Conservation (phyloP, 225 moss, liverwort and hornwort species). For the Neckera pumila region DNA sequence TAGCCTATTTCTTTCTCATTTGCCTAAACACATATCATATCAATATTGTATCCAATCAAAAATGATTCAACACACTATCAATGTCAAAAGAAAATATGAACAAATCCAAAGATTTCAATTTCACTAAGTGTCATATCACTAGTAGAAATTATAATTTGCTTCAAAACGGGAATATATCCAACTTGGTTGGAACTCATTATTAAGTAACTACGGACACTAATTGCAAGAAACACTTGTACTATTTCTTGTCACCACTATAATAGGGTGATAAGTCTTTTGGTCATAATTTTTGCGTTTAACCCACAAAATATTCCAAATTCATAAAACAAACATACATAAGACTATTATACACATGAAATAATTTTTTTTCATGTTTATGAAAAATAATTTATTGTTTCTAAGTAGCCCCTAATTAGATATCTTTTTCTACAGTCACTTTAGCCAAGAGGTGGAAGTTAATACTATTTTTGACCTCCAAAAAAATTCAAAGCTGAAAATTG, state of each 20-base stretch:
- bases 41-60: background rate
- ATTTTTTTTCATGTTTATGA: background rate
- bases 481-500: background rate
- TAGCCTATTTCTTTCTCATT: constrained; percentile 43
- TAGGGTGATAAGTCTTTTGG: accelerated
- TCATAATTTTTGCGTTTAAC: background rate
- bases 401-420: background rate
- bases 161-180: background rate
- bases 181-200: no score
- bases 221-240: background rate
- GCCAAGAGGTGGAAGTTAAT: no score
- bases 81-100: background rate
- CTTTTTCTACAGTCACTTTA: background rate
- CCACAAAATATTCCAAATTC: background rate
- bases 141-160: background rate
- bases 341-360: accelerated
- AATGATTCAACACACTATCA: background rate
- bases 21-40: background rate
- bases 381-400: background rate
- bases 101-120: background rate
- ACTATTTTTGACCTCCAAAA: background rate
- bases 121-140: background rate
- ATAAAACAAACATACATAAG: background rate
- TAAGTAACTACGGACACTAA: no score
- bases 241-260: background rate